Evolutionary conservation across 2,329 filamentous ascomycete species (phyloP).

Genomic region (Passalora sequoiae): DNA sequence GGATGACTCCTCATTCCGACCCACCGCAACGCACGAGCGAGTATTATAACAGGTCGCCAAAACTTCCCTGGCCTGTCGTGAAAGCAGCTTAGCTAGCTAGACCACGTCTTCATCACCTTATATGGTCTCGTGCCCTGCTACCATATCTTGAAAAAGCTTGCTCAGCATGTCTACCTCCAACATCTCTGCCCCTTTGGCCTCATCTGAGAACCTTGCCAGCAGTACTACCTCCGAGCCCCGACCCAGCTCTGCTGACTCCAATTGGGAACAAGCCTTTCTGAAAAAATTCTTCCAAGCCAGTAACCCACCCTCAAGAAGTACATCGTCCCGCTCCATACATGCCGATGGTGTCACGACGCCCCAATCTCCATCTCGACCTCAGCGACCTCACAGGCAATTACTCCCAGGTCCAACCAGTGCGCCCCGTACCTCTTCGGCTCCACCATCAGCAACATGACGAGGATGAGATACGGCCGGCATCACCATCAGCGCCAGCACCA

Average conservation of each 20-base stretch:
- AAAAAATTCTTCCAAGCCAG: constrained; percentile 16
- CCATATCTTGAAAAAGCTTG: too few relatives aligned
- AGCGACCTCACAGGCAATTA: constrained; percentile 1
- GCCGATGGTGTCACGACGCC: constrained; percentile 5
- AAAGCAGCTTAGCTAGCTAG: neutral
- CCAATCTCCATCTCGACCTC: constrained; percentile 7
- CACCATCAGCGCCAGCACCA: too few relatives aligned
- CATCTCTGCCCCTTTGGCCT: neutral
- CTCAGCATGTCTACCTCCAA: neutral
- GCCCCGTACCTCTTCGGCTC: neutral
- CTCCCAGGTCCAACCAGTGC: neutral
- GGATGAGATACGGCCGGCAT: too few relatives aligned
- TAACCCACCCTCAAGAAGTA: too few relatives aligned
- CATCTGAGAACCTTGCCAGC: too few relatives aligned
- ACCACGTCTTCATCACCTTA: neutral
- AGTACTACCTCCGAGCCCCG: too few relatives aligned
- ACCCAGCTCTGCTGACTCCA: neutral
- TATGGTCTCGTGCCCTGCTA: too few relatives aligned
- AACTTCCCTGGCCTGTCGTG: neutral
- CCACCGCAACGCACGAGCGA: neutral
- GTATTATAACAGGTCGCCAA: neutral
- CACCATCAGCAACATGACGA: neutral
- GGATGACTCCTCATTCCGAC: neutral
- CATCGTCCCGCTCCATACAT: constrained; percentile 10
- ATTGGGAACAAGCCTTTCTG: constrained; percentile 15